Evolutionary conservation across 2,329 filamentous ascomycete genomes (phyloP), one percentile per base, ranked within the genome.

Genomic region (Colletotrichum tanaceti): DNA sequence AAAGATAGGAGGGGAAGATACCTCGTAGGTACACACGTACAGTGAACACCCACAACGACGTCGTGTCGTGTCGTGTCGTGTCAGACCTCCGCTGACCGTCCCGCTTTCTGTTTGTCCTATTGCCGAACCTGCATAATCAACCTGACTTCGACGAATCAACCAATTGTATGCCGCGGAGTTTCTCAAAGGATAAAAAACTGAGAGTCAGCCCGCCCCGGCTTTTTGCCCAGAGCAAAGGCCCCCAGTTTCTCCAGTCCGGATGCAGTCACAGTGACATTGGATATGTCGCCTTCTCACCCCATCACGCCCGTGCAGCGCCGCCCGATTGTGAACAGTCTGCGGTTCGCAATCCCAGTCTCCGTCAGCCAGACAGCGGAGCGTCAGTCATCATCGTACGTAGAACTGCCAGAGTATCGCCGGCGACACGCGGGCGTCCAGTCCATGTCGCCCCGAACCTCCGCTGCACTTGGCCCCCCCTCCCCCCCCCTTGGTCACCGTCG

Each of bases 401-500:
- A 16, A 57, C 11, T n/a, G 22, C 22, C 39, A 20, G 4, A 32
- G 50, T 38, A 58, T 49, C 49, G 43, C 53, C 54, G 28, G 20
- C 46, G 6, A n/a, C n/a, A 32, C 7, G 7, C 28, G 28, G 28
- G 46, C 28, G 24, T 50, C 41, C 35, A 59, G 16, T 61, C 50
- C 57, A 32, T 50, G 24, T 57, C 38, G 49, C 54, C 39, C 65
- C 62, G 65, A 68, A 57, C 35, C 22, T 68, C 65, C 55, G 65
- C 55, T 60, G 65, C 65, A 60, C 35, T 46, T 59, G 28, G 50
- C n/a, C n/a, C n/a, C n/a, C n/a, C n/a, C n/a, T n/a, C n/a, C n/a
- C n/a, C n/a, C 43, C 55, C 38, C 38, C 50, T 66, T 47, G 66
- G 63, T 54, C 57, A 69, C 62, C 66, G 62, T 65, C 66, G 28